Conservation (phyloP, 805 yeast genomes). For the Sporopachydermia lactativora region DNA sequence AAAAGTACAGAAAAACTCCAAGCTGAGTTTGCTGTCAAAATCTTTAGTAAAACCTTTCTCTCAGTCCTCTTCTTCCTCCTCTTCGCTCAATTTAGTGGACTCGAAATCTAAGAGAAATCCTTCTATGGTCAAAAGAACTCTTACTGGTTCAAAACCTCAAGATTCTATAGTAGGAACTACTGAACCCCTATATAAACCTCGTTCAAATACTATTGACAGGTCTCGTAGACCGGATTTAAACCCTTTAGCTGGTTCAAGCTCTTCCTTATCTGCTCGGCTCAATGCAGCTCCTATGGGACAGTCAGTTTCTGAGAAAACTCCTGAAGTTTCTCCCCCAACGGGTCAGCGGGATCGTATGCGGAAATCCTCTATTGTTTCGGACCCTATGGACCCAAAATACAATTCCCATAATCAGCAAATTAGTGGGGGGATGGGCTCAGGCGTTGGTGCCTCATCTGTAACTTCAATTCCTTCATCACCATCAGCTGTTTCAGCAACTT, state of each 20-base stretch:
- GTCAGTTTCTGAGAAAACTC: background rate
- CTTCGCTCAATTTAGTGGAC: background rate
- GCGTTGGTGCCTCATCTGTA: background rate
- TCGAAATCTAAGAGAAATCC: background rate
- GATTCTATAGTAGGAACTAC: background rate
- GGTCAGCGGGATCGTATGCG: background rate
- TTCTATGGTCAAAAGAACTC: background rate
- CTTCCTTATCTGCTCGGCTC: background rate
- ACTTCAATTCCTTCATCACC: slow-evolving; percentile 1
- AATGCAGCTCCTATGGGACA: background rate
- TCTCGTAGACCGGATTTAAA: background rate
- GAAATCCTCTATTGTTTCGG: background rate
- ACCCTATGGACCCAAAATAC: slow-evolving; percentile 1
- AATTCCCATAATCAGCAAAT: background rate
- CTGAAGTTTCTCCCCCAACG: background rate
- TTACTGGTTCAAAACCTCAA: background rate
- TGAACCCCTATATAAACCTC: background rate
- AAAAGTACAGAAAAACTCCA: background rate
- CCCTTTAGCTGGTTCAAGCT: background rate
- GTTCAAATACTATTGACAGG: background rate
- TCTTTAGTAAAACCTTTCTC: slow-evolving; percentile 1
- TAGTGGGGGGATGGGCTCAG: no score
- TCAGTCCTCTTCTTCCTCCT: background rate
- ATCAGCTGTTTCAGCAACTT: background rate
- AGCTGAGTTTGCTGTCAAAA: slow-evolving; percentile 1